These are phyloP conservation scores for Starmerella geochares DNA, from an alignment of 805 yeast genomes.

Conservation along the genomic window DNA sequence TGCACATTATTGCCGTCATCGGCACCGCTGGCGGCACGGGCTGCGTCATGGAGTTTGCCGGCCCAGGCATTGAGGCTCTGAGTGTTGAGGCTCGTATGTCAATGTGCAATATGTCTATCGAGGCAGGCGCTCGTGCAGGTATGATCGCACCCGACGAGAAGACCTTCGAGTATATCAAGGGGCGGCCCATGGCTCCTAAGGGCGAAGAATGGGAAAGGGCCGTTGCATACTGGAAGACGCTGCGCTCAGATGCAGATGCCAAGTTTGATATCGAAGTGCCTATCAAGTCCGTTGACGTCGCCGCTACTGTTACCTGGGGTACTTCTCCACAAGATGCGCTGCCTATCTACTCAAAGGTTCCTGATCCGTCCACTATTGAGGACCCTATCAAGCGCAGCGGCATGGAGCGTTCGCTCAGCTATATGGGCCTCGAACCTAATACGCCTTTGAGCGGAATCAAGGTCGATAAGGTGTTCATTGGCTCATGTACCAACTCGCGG, in stretches of 20 bases:
- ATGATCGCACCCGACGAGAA: constrained; percentile 93
- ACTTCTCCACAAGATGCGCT: constrained; percentile 98
- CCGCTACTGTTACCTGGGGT: constrained; percentile 99
- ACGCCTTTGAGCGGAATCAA: constrained; percentile 63
- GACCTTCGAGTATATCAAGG: constrained; percentile 81
- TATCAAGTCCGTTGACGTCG: constrained; percentile 72
- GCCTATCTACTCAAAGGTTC: constrained; percentile 82
- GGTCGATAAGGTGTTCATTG: constrained; percentile 91
- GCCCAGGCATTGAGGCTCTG: constrained; percentile 79
- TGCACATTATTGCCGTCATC: constrained; percentile 89
- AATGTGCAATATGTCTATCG: constrained; percentile 97
- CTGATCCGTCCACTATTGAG: constrained; percentile 66
- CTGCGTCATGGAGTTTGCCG: constrained; percentile 90
- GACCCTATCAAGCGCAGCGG: constrained; percentile 64
- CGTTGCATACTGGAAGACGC: constrained; percentile 76
- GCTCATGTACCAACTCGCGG: constrained; percentile 96
- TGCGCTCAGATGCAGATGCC: constrained; percentile 84
- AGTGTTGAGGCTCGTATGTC: constrained; percentile 99
- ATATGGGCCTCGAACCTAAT: constrained; percentile 84
- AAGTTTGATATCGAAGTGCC: constrained; percentile 72
- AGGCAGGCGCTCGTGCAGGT: constrained; percentile 99
- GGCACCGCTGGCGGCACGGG: constrained; percentile 99
- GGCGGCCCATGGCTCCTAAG: constrained; percentile 88
- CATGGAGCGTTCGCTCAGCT: constrained; percentile 81
- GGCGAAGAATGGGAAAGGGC: constrained; percentile 96